Evolutionary conservation across 331 rosid species (phyloP).

Genomic region (Malus hybrid): DNA sequence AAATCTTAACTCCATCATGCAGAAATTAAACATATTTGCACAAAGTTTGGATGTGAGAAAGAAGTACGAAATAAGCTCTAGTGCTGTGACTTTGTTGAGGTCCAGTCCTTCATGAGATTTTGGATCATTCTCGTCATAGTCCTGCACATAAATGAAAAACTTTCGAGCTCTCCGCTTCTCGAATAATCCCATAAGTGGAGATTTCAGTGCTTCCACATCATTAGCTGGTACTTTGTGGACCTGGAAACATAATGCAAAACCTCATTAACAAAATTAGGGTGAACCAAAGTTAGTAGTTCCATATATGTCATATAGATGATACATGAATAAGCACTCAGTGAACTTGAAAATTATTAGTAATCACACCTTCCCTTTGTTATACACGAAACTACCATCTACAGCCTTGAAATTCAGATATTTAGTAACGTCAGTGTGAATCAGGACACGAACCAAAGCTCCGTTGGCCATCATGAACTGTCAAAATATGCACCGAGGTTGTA

Average conservation of each 20-base stretch:
- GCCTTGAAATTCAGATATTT: constrained; percentile 38
- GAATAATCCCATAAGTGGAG: constrained; percentile 51
- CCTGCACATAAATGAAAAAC: constrained; percentile 43
- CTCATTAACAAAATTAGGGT: background rate
- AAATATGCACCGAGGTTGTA: background rate
- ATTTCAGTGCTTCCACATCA: constrained; percentile 48
- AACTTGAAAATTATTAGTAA: background rate
- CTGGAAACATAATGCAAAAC: constrained; percentile 15
- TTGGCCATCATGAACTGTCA: constrained; percentile 38
- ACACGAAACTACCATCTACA: constrained; percentile 34
- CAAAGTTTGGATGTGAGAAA: background rate
- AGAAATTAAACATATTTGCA: background rate
- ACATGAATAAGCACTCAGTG: background rate
- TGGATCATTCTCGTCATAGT: constrained; percentile 41
- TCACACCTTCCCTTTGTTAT: constrained; percentile 34
- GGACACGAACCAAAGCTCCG: constrained; percentile 30
- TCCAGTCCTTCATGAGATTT: constrained; percentile 46
- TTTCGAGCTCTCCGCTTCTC: constrained; percentile 53
- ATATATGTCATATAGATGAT: background rate
- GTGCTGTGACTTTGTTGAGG: constrained; percentile 35
- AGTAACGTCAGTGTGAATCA: constrained; percentile 37
- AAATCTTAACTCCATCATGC: background rate
- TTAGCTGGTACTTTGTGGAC: constrained; percentile 45
- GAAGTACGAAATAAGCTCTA: constrained; percentile 38
- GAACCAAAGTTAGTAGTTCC: background rate